These are phyloP conservation scores for Canavalia gladiata DNA, from an alignment of 306 rosid species.

Conservation along the genomic window DNA sequence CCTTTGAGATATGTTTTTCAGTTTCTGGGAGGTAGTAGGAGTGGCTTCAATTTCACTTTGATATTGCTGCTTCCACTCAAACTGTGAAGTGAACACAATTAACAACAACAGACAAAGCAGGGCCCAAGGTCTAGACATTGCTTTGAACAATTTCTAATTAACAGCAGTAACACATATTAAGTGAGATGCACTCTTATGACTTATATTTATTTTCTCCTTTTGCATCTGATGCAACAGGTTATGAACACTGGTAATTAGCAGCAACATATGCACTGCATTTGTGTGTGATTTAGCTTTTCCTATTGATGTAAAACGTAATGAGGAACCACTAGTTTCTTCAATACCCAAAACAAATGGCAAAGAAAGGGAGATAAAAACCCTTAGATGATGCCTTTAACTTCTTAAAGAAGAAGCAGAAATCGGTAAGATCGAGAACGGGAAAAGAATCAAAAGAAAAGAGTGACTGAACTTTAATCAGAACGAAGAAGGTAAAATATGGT, in stretches of 20 bases:
- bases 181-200: no score
- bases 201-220: neutral
- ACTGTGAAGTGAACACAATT: constrained; percentile 67
- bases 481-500: neutral
- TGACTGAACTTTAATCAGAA: neutral
- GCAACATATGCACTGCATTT: neutral
- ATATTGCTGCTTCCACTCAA: constrained; percentile 74
- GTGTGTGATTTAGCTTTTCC: neutral
- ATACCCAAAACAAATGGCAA: neutral
- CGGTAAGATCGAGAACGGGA: neutral
- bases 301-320: neutral
- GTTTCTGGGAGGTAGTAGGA: constrained; percentile 54
- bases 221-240: neutral
- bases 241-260: neutral
- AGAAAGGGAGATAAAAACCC: neutral
- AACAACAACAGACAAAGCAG: constrained; percentile 67
- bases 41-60: constrained; percentile 59
- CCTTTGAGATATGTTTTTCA: constrained; percentile 57
- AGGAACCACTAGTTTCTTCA: no score
- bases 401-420: neutral
- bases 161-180: neutral
- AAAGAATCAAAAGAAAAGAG: neutral
- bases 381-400: neutral
- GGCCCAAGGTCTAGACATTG: constrained; percentile 70
- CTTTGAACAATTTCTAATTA: constrained; percentile 40